phyloP scores from a whole-genome alignment of 1,139 yeast species.

The Yamadazyma dendronema region DNA sequence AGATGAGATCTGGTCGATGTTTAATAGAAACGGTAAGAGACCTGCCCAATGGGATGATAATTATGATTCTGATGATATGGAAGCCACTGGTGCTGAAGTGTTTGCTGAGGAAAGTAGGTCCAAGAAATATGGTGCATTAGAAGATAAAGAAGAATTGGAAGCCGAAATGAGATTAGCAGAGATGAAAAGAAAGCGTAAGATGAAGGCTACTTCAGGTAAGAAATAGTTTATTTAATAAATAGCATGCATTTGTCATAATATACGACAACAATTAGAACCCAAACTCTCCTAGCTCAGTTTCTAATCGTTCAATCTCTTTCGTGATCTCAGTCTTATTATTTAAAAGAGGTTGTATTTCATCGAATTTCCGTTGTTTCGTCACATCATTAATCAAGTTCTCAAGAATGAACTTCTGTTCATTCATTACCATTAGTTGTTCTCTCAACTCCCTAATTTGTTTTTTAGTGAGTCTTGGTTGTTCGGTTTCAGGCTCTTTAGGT shows the following conservation, averaged over 20 bases:
- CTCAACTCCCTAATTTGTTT: conserved; percentile 58
- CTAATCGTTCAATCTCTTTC: conserved; percentile 49
- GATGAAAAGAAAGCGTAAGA: conserved; percentile 25
- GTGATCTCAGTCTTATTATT: conserved; percentile 60
- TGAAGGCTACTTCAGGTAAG: conserved; percentile 5
- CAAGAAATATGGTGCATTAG: conserved; percentile 55
- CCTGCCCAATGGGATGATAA: conserved; percentile 48
- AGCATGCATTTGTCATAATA: neutral
- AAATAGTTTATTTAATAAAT: conserved; percentile 1
- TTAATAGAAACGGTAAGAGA: conserved; percentile 62
- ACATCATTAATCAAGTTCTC: conserved; percentile 60
- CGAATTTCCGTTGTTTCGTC: conserved; percentile 69
- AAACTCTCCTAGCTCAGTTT: conserved; percentile 60
- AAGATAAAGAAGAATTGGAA: conserved; percentile 62
- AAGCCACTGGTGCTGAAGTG: conserved; percentile 87
- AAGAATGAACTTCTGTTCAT: conserved; percentile 77
- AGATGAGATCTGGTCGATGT: conserved; percentile 87
- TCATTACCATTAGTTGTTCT: conserved; percentile 80
- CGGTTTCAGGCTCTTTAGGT: conserved; percentile 9
- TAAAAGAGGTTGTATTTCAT: conserved; percentile 65
- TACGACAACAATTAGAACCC: conserved; percentile 37
- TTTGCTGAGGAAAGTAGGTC: conserved; percentile 77
- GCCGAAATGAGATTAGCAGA: conserved; percentile 50
- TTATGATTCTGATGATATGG: conserved; percentile 77
- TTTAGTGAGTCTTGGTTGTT: conserved; percentile 35